Evolutionary conservation across 148 eudicot species (phyloP).

Genomic region (Chenopodium formosanum): DNA sequence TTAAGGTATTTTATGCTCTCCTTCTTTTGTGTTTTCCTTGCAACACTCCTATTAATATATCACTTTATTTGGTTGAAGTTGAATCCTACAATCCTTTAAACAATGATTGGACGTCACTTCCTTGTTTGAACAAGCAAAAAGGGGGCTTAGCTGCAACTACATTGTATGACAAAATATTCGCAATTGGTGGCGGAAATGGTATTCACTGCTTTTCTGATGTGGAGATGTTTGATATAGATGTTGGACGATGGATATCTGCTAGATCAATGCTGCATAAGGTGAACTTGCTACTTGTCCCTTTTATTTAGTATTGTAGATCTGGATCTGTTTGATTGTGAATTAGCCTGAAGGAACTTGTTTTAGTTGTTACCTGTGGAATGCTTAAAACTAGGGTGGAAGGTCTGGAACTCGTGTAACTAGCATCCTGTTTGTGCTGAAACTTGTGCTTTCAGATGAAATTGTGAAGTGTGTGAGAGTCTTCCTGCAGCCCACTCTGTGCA

Average conservation of each 20-base stretch:
- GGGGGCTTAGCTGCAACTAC: constrained; percentile 72
- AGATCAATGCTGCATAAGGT: constrained; percentile 86
- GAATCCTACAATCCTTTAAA: constrained; percentile 56
- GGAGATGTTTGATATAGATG: constrained; percentile 77
- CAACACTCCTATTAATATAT: constrained; percentile 2
- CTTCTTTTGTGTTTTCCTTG: constrained; percentile 4
- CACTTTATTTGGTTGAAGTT: constrained; percentile 48
- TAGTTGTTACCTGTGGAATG: neutral
- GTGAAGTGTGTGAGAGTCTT: neutral
- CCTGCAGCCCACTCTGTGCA: neutral
- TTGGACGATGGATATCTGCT: constrained; percentile 68
- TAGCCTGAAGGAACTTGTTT: neutral
- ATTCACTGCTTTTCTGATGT: constrained; percentile 56
- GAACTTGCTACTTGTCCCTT: constrained; percentile 18
- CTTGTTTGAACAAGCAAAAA: constrained; percentile 47
- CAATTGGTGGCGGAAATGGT: constrained; percentile 85
- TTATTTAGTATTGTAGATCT: neutral
- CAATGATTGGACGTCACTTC: constrained; percentile 56
- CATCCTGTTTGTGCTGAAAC: neutral
- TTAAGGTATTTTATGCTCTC: neutral
- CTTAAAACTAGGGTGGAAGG: neutral
- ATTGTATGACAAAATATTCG: constrained; percentile 59
- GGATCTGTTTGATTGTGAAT: constrained; percentile 8
- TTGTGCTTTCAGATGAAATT: constrained; percentile 2
- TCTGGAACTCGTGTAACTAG: neutral